These are phyloP conservation scores for Pseudozyma hubeiensis DNA, from an alignment of 1,284 basidiomycete genomes.

Conservation along the genomic window DNA sequence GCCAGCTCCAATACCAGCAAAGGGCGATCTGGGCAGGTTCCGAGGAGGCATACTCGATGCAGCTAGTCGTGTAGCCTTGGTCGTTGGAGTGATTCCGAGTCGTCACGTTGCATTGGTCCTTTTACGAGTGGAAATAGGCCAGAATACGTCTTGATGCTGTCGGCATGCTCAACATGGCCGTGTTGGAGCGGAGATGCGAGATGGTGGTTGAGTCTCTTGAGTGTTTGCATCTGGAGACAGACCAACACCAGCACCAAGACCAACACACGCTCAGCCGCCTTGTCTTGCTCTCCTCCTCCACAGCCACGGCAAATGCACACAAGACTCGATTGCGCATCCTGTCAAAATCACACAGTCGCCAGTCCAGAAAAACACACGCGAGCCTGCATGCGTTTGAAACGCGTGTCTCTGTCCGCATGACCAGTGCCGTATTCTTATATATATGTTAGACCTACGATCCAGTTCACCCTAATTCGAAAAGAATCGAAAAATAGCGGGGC, in stretches of 20 bases:
- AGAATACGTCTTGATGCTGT: no score
- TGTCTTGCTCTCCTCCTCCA: not conserved
- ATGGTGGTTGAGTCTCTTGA: not conserved
- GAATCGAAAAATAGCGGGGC: not conserved
- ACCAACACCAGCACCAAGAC: not conserved
- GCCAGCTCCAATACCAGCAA: slow-evolving; percentile 39
- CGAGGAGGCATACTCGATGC: slow-evolving; percentile 28
- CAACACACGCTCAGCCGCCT: not conserved
- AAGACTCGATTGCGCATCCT: not conserved
- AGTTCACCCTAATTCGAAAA: no score
- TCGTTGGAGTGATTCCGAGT: not conserved
- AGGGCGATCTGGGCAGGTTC: slow-evolving; percentile 28
- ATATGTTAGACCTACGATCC: not conserved
- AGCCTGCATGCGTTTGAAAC: slow-evolving; percentile 1
- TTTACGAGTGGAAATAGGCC: no score
- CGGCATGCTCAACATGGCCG: no score
- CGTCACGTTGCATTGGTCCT: not conserved
- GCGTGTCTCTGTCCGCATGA: slow-evolving; percentile 11
- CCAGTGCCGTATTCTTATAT: not conserved
- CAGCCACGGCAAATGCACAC: not conserved
- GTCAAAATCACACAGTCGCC: not conserved
- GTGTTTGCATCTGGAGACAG: not conserved
- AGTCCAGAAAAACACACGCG: slow-evolving; percentile 3
- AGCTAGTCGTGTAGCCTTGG: not conserved
- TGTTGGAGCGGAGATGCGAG: not conserved